Evolutionary conservation across 805 yeast genomes (phyloP), one percentile per base, ranked within the genome.

Genomic region (Saturnispora ahearnii): DNA sequence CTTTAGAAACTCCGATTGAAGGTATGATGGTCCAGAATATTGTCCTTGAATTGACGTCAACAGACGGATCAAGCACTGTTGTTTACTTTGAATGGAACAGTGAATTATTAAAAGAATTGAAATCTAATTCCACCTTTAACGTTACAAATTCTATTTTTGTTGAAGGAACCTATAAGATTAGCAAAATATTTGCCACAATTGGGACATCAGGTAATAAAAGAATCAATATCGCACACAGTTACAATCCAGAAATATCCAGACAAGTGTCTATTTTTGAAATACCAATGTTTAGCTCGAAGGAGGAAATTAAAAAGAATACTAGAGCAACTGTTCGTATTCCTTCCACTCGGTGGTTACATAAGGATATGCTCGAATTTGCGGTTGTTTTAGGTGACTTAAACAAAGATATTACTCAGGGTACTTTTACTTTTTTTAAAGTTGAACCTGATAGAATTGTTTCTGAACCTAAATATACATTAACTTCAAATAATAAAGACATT

Each of bases 381-480:
- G 59, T 57, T 1, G 28, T 38, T 2, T 52, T 57, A 12, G 67
- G 67, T 21, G 50, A 48, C 33, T 22, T 42, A 10, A 52, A 60
- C 1, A 42, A 55, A 3, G 43, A 42, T 1, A 36, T 62, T 3
- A 26, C 40, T 3, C 40, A 58, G 32, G 52, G 58, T 32, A 41
- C 46, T 18, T 32, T 63, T 15, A 41, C 51, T 2, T 60, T 65
- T 21, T 53, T 46, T 42, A 63, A 65, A 45, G 60, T 63, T 0
- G 68, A 64, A 22, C 46, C 55, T 6, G 66, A 64, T 46, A 55
- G 67, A 45, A 37, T 64, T 13, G 60, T 58, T 9, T 41, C 60
- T 6, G 47, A 55, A 15, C 51, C 59, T 4, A 32, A 31, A 3
- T 64, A 52, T 43, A 12, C 21, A 7, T 40, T 60, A 21, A 33